Percentiles rank a stretch among this genome's conserved stretches.
Conservation (phyloP, 305 asterid genomes). For the Plantago lanceolata region DNA sequence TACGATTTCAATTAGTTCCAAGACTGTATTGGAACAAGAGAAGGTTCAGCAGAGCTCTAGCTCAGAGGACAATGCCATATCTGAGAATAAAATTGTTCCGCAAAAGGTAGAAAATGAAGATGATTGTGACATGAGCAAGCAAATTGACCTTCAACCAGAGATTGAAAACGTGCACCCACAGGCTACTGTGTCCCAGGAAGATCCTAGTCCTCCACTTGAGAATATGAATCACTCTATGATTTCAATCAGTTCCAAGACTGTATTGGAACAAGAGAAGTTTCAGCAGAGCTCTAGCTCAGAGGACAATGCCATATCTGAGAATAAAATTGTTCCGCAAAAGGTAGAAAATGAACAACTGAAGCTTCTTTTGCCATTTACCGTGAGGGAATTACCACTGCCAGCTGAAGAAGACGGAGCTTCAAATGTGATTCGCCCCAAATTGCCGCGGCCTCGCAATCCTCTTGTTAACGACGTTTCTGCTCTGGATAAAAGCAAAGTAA, state of each 20-base stretch:
- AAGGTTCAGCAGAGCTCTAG: slow-evolving; percentile 27
- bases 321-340: slow-evolving; percentile 24
- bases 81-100: slow-evolving; percentile 24
- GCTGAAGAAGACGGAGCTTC: slow-evolving; percentile 42
- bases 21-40: slow-evolving; percentile 33
- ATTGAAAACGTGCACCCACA: slow-evolving; percentile 4
- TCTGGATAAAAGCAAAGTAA: slow-evolving; percentile 83
- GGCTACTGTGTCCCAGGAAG: slow-evolving; percentile 13
- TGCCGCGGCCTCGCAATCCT: slow-evolving; percentile 64
- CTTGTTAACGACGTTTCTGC: slow-evolving; percentile 63
- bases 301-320: slow-evolving; percentile 27
- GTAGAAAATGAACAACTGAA: slow-evolving; percentile 32
- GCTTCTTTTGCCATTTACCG: slow-evolving; percentile 34
- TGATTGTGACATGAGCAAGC: neutral
- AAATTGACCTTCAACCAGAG: slow-evolving; percentile 2
- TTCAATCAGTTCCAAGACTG: slow-evolving; percentile 22
- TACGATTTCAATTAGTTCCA: slow-evolving; percentile 12
- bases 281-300: slow-evolving; percentile 31
- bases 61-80: slow-evolving; percentile 29
- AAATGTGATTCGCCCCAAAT: slow-evolving; percentile 46
- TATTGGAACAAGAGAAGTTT: slow-evolving; percentile 30
- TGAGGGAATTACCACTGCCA: slow-evolving; percentile 35
- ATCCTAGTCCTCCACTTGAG: slow-evolving; percentile 25
- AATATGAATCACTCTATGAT: slow-evolving; percentile 24
- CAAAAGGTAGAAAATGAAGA: slow-evolving; percentile 28